Conservation (phyloP, 23 red algal species). For the Gracilaria domingensis region DNA sequence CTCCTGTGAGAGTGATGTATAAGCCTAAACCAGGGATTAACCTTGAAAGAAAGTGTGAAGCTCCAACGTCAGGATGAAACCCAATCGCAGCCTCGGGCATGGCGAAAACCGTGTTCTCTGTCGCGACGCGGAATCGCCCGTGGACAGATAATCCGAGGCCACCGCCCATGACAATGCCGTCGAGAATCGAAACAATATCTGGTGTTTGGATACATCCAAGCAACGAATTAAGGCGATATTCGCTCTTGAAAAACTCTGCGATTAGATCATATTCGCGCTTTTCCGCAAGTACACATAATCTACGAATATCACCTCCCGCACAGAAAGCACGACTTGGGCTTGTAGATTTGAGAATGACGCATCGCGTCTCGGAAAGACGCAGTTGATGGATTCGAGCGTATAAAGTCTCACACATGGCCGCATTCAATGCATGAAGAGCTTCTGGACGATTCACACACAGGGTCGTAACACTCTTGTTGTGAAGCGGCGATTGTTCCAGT, state of each 20-base stretch:
- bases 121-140: constrained; percentile 81
- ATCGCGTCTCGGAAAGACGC: background rate
- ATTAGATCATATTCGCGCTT: constrained; percentile 3
- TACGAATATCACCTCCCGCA: constrained; percentile 91
- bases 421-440: constrained; percentile 69
- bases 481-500: background rate
- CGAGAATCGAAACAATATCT: constrained; percentile 75
- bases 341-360: constrained; percentile 57
- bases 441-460: constrained; percentile 71
- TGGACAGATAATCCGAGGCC: constrained; percentile 93
- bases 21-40: constrained; percentile 62
- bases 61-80: constrained; percentile 91
- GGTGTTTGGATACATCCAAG: constrained; percentile 51
- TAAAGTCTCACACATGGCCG: constrained; percentile 60
- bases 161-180: constrained; percentile 98
- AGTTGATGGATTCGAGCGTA: constrained; percentile 10
- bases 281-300: constrained; percentile 41
- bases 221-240: constrained; percentile 75
- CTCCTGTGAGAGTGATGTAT: constrained; percentile 89
- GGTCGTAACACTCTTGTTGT: constrained; percentile 23
- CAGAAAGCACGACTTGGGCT: constrained; percentile 72
- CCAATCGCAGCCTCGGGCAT: constrained; percentile 96
- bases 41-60: constrained; percentile 77
- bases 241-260: constrained; percentile 76
- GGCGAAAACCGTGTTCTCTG: constrained; percentile 85